Evolutionary conservation across 2,329 filamentous ascomycete species (phyloP), one percentile per base, ranked within the genome.

Genomic region (Diaporthe ampelina): DNA sequence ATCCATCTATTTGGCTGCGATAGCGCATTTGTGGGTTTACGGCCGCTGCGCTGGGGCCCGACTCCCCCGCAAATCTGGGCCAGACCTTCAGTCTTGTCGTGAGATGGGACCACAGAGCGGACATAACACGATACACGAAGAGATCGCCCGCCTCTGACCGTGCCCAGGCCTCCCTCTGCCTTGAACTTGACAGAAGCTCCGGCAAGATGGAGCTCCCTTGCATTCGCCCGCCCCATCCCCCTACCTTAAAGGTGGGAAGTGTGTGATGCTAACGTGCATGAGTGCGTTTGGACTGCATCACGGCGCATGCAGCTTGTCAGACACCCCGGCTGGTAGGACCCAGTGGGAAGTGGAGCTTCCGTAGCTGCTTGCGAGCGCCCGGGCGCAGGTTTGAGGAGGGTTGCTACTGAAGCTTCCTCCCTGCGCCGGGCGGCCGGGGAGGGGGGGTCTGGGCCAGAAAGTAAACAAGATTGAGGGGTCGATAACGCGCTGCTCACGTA

Each of bases 381-480:
- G 37, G 58, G 73, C 67, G 58, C 40, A 37, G 56, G 73, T 52
- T 29, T 50, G 43, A 72, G 70, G 61, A 40, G 24, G 56, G 43
- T 73, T 65, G 70, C 70, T 73, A 73, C 57, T 35, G n/a, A 48
- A 69, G 32, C 50, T 58, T 73, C 70, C 24, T 26, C 15, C 32
- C 24, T 50, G 45, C 40, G 40, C 15, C 40, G 40, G 40, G 40
- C 40, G 6, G 26, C n/a, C 40, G 26, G 8, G 56, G 61, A 45
- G 15, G 35, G 54, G 70, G 70, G 57, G 70, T 72, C 70, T 72
- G 70, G 52, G 43, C 35, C 35, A 13, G 26, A 74, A 74, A 61
- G 74, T 75, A 75, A 75, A 75, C 74, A 74, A 75, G 58, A 40
- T 73, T 73, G 70, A 75, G 70, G 71, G 73, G 56, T 48, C 43